Conservation (phyloP, 1,284 basidiomycete genomes). For the Fomitopsis schrenkii region DNA sequence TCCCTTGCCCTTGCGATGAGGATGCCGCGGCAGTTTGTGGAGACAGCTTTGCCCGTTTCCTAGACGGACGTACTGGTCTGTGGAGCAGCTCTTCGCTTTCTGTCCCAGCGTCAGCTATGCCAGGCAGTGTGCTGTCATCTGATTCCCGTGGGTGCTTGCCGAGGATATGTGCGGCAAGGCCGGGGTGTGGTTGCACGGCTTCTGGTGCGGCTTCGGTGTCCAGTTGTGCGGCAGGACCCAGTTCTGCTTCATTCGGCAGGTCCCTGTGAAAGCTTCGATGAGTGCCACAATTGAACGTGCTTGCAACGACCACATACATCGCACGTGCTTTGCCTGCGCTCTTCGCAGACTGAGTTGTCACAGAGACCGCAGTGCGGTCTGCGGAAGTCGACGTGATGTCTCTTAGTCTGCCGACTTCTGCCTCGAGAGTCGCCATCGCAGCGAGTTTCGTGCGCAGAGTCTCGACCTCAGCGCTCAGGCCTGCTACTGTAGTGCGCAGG, state of each 20-base stretch:
- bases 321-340: slow-evolving; percentile 20
- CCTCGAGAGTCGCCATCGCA: slow-evolving; percentile 14
- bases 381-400: background rate
- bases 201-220: slow-evolving; percentile 18
- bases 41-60: slow-evolving; percentile 47
- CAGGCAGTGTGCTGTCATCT: slow-evolving; percentile 36
- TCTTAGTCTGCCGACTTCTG: slow-evolving; percentile 17
- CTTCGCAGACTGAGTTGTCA: slow-evolving; percentile 10
- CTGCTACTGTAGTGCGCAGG: slow-evolving; percentile 16
- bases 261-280: background rate
- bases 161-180: slow-evolving; percentile 27
- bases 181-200: slow-evolving; percentile 2
- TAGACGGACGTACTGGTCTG: slow-evolving; percentile 37
- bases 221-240: background rate
- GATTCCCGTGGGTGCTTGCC: slow-evolving; percentile 62
- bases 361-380: background rate
- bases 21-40: slow-evolving; percentile 1
- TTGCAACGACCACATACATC: slow-evolving; percentile 11
- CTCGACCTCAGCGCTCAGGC: slow-evolving; percentile 18
- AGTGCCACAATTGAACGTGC: background rate
- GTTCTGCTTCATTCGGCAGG: background rate
- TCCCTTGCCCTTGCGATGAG: background rate
- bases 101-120: slow-evolving; percentile 36
- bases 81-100: slow-evolving; percentile 35
- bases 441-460: slow-evolving; percentile 17